Base-by-base conservation (phyloP, 208 protist species). In the Trypanosoma grayi region DNA sequence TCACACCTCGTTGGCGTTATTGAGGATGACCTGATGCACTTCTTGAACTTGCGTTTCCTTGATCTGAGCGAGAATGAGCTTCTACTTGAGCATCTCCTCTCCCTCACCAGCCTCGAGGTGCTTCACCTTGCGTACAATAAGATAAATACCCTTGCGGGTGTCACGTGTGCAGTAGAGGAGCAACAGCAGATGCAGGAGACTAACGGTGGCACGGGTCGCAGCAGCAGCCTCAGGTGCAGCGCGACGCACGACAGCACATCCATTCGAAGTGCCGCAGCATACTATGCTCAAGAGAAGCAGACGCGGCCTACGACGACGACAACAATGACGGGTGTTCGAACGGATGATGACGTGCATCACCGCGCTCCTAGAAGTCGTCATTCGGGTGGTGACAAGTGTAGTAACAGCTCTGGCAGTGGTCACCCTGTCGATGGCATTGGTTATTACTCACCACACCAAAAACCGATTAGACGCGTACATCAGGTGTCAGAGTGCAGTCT, bases 1-100 rank as follows among this genome's bases (percentile, higher is more conserved):
- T 90, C 81, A 0, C 70, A 85, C 24, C 65, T 95, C 13, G 59
- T 77, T 31, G 71, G 70, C 61, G 77, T 79, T 52, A 76, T 92
- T 31, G 46, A 64, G 5, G 90, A 92, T 34, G 90, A 95, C 58
- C 56, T 95, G 56, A 39, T 46, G 11, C 90, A 83, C 65, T 95
- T 95, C 62, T 61, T 60, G 6, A 63, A 72, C 47, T 60, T 95
- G 4, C 73, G 43, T 8, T 87, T 83, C 53, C 77, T 95, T 8
- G 86, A 95, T 62, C 66, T 93, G 31, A 92, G 84, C 60, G 90
- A 93, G 70, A 95, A 95, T 51, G 46, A 63, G 25, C 66, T 93
- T 27, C 39, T 55, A 20, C 56, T 95, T 14, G 78, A 80, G n/a
- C 74, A 91, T 30, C 55, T 95, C 31, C 60, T 90, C 14, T 18